Percentiles rank a stretch among this genome's conserved stretches.
These are phyloP conservation scores for Penicillium nordicum DNA, from an alignment of 2,329 filamentous ascomycete genomes.

Conservation along the genomic window DNA sequence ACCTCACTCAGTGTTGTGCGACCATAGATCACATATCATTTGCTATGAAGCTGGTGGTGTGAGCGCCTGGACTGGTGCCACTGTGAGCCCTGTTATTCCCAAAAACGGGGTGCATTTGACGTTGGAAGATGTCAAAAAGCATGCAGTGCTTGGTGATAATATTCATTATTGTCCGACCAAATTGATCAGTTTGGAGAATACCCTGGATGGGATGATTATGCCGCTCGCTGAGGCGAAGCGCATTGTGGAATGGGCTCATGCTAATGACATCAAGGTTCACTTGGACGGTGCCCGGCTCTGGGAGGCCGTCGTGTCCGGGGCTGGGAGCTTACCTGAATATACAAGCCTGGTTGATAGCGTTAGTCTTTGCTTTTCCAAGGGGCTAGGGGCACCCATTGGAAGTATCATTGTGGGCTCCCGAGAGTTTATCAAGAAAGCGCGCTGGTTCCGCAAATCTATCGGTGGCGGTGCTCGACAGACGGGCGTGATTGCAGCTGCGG, in stretches of 20 bases:
- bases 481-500: slow-evolving; percentile 72
- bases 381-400: slow-evolving; percentile 75
- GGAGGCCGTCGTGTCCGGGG: slow-evolving; percentile 72
- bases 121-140: slow-evolving; percentile 68
- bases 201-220: slow-evolving; percentile 73
- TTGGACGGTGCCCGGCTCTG: slow-evolving; percentile 77
- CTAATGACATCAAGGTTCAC: slow-evolving; percentile 66
- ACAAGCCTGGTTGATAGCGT: slow-evolving; percentile 69
- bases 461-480: slow-evolving; percentile 75
- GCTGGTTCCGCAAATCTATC: slow-evolving; percentile 77
- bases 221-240: slow-evolving; percentile 67
- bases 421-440: slow-evolving; percentile 60
- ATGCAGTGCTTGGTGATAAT: slow-evolving; percentile 61
- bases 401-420: slow-evolving; percentile 65
- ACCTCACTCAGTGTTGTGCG: slow-evolving; percentile 75
- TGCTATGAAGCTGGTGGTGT: slow-evolving; percentile 64
- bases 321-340: slow-evolving; percentile 64
- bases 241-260: slow-evolving; percentile 67
- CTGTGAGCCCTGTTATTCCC: slow-evolving; percentile 64
- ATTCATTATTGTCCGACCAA: slow-evolving; percentile 76
- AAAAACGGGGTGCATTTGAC: slow-evolving; percentile 71
- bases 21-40: slow-evolving; percentile 74
- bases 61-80: slow-evolving; percentile 67
- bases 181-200: slow-evolving; percentile 83
- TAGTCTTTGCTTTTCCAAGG: slow-evolving; percentile 77